A percentile compares a stretch with the other conserved stretches of the same genome.
Evolutionary conservation across 2,329 filamentous ascomycete species (phyloP).

Genomic region (Verticillium nonalfalfae): DNA sequence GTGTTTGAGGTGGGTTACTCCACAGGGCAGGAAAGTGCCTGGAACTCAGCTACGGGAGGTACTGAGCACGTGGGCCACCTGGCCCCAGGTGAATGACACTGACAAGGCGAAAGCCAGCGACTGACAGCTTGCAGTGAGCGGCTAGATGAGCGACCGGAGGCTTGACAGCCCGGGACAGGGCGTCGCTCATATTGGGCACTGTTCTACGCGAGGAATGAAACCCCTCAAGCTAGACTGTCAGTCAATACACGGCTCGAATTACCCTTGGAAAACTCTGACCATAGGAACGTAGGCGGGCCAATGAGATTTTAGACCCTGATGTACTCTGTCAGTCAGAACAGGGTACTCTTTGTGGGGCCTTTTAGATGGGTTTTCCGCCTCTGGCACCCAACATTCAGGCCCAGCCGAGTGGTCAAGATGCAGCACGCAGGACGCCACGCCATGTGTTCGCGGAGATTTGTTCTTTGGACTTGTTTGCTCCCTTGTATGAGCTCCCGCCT

Average conservation of each 20-base stretch:
- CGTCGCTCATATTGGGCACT: not conserved
- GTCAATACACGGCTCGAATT: not conserved
- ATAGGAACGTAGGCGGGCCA: not conserved
- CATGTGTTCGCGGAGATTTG: too few species aligned
- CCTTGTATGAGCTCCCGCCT: too few species aligned
- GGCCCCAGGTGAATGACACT: too few species aligned
- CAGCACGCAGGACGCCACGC: too few species aligned
- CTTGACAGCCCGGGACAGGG: not conserved
- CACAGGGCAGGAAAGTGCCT: too few species aligned
- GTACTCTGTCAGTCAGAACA: not conserved
- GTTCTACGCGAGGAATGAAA: not conserved
- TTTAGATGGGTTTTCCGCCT: not conserved
- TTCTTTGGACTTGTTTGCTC: too few species aligned
- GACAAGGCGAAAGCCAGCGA: too few species aligned
- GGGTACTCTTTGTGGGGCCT: not conserved
- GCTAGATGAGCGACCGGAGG: not conserved
- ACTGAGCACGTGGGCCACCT: not conserved
- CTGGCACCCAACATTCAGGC: too few species aligned
- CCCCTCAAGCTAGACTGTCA: not conserved
- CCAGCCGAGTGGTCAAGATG: too few species aligned
- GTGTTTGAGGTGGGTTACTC: too few species aligned
- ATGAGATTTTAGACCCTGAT: not conserved
- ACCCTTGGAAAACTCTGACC: not conserved
- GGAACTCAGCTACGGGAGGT: too few species aligned
- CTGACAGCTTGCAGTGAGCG: too few species aligned